Evolutionary conservation across 495 filamentous ascomycete species (phyloP).

Genomic region (Podospora didyma): DNA sequence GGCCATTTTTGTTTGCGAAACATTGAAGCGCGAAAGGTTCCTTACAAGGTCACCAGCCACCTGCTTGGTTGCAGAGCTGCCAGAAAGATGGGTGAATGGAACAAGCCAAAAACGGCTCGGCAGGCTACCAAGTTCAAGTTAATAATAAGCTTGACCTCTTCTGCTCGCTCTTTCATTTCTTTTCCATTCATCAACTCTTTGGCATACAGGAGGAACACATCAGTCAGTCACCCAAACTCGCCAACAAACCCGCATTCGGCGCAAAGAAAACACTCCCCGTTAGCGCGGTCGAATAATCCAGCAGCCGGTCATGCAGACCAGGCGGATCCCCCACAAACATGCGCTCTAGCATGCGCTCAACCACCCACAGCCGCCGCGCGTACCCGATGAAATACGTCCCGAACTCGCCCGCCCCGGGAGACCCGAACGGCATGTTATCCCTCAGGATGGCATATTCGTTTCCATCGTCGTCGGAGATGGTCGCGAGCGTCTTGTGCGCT

Average conservation of each 20-base stretch:
- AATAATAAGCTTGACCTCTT: no score
- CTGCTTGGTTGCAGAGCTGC: no score
- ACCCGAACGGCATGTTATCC: conserved; percentile 7
- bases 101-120: no score
- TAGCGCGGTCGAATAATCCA: conserved; percentile 1
- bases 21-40: no score
- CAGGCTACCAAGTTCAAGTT: no score
- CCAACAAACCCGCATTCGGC: not conserved
- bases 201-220: no score
- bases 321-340: conserved; percentile 3
- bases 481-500: conserved; percentile 3
- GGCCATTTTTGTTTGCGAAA: no score
- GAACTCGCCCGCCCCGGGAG: conserved; percentile 1
- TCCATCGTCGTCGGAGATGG: not conserved
- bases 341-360: conserved; percentile 4
- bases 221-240: not conserved
- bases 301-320: not conserved
- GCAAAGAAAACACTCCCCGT: conserved; percentile 2
- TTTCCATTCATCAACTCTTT: no score
- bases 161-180: no score
- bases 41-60: no score
- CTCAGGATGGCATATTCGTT: conserved; percentile 1
- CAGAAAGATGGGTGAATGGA: no score
- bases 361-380: not conserved
- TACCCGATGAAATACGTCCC: conserved; percentile 4